Percentiles rank a stretch among this genome's conserved stretches.
These are phyloP conservation scores for Porphyra umbilicalis DNA, from an alignment of 31 red algal species.

Conservation along the genomic window DNA sequence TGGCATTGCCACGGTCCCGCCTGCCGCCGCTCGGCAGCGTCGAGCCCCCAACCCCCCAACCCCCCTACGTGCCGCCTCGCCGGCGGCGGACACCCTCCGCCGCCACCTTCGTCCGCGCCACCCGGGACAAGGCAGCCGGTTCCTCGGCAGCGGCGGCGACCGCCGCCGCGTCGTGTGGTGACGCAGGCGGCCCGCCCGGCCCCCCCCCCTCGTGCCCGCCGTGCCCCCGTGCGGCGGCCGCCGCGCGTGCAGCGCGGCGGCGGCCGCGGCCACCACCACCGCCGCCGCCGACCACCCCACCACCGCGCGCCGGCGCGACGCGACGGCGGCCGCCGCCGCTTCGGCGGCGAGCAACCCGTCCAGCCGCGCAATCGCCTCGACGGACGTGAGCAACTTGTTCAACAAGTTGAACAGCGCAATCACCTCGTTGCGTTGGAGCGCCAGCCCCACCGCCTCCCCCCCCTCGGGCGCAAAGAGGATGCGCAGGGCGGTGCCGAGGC, in stretches of 20 bases:
- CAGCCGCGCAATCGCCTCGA: constrained; percentile 21
- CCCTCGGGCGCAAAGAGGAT: constrained; percentile 71
- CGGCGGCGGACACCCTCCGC: too few species aligned
- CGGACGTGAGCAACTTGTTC: constrained; percentile 62
- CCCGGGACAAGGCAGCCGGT: too few species aligned
- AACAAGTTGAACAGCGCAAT: constrained; percentile 78
- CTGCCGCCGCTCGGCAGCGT: too few species aligned
- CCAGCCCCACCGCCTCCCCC: background rate
- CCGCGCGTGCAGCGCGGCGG: background rate
- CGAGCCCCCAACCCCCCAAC: too few species aligned
- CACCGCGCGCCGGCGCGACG: background rate
- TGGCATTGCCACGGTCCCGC: too few species aligned
- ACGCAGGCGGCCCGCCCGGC: too few species aligned
- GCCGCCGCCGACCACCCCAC: background rate
- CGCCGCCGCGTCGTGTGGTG: too few species aligned
- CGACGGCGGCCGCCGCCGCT: background rate
- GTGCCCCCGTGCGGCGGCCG: background rate
- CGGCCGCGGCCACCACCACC: background rate
- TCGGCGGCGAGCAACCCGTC: background rate
- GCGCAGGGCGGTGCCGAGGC: constrained; percentile 82
- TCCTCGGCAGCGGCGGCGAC: too few species aligned
- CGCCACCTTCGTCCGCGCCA: too few species aligned
- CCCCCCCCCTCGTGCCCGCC: too few species aligned
- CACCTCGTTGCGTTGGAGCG: constrained; percentile 82
- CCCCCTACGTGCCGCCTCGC: too few species aligned